phyloP scores from a whole-genome alignment of 805 yeast genomes.

The Saccharomycopsis vini region DNA sequence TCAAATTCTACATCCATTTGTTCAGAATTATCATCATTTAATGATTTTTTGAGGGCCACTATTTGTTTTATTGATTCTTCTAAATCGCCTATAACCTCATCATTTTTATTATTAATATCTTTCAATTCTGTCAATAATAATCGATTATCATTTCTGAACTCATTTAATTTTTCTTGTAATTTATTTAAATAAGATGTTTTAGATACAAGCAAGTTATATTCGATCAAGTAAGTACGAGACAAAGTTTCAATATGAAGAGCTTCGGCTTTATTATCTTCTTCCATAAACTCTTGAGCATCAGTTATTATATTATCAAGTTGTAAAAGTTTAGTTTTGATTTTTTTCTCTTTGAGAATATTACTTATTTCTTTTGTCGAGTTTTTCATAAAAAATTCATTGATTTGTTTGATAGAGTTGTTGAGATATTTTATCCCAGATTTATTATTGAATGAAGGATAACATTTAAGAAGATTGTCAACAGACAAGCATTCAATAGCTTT shows the following conservation, averaged over 20 bases:
- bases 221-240: slow-evolving; percentile 9
- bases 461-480: slow-evolving; percentile 35
- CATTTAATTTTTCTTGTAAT: slow-evolving; percentile 2
- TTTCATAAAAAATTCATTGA: slow-evolving; percentile 36
- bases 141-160: slow-evolving; percentile 4
- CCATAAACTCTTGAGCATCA: slow-evolving; percentile 22
- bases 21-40: slow-evolving; percentile 2
- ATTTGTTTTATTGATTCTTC: slow-evolving; percentile 1
- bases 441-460: slow-evolving; percentile 40
- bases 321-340: slow-evolving; percentile 23
- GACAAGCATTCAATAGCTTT: slow-evolving; percentile 39
- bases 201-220: slow-evolving; percentile 4
- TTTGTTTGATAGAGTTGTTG: slow-evolving; percentile 38
- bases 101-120: not conserved
- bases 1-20: not conserved
- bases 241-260: slow-evolving; percentile 4
- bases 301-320: slow-evolving; percentile 27
- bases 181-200: not conserved
- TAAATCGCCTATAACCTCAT: not conserved
- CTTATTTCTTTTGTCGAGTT: slow-evolving; percentile 39
- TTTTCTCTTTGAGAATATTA: slow-evolving; percentile 35
- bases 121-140: slow-evolving; percentile 3
- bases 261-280: slow-evolving; percentile 8
- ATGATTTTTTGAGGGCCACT: slow-evolving; percentile 2
- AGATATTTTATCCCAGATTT: slow-evolving; percentile 33